phyloP scores from a whole-genome alignment of 2,329 filamentous ascomycete species.

The Domatiomyces globalis region DNA sequence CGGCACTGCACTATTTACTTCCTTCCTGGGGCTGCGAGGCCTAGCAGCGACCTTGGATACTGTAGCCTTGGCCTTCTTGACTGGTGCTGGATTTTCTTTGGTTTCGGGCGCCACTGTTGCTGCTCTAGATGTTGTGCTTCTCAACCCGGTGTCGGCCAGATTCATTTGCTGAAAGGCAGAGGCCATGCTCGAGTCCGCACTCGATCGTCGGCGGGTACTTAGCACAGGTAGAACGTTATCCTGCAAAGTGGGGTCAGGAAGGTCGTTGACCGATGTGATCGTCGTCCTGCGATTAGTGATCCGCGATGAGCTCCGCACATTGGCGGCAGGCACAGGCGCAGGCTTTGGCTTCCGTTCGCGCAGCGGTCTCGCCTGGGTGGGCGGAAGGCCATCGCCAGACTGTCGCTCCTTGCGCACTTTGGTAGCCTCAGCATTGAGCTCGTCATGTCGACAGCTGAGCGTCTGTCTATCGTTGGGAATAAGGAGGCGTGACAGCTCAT shows the following conservation, averaged over 20 bases:
- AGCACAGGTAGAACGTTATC: conserved; percentile 4
- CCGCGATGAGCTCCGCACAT: conserved; percentile 36
- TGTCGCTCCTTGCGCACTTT: conserved; percentile 51
- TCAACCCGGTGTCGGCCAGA: conserved; percentile 18
- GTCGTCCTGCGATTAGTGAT: conserved; percentile 44
- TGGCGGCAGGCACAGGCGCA: conserved; percentile 35
- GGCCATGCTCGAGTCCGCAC: conserved; percentile 21
- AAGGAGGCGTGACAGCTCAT: conserved; percentile 68
- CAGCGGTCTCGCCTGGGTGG: conserved; percentile 44
- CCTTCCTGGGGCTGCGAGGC: neutral
- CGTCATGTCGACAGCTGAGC: conserved; percentile 60
- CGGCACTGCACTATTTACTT: neutral
- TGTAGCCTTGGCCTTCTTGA: conserved; percentile 47
- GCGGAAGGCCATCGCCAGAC: conserved; percentile 28
- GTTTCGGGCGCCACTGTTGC: conserved; percentile 12
- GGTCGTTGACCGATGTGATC: conserved; percentile 39
- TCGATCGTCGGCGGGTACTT: conserved; percentile 18
- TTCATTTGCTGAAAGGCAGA: conserved; percentile 21
- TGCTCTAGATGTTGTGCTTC: conserved; percentile 20
- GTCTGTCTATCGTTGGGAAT: conserved; percentile 65
- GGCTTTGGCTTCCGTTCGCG: conserved; percentile 51
- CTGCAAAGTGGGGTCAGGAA: conserved; percentile 24
- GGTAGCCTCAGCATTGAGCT: conserved; percentile 57
- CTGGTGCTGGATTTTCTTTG: conserved; percentile 29
- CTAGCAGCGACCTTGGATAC: conserved; percentile 20